phyloP scores from a whole-genome alignment of 176 grass and related monocot genomes.

The Oryza officinalis region DNA sequence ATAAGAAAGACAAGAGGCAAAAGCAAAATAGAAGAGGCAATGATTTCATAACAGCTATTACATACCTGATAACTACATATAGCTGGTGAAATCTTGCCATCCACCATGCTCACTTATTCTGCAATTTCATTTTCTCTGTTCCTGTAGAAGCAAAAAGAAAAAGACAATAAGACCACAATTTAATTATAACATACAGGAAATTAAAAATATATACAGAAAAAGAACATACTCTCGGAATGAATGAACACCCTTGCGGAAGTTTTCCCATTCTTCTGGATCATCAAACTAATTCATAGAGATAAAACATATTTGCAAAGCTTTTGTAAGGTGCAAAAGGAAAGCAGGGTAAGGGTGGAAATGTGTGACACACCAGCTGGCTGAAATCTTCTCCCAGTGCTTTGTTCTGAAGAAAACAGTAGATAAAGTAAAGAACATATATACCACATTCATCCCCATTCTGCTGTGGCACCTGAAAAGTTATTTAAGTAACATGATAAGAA shows the following conservation, averaged over 20 bases:
- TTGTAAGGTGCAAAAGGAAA: slow-evolving; percentile 18
- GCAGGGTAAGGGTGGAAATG: slow-evolving; percentile 18
- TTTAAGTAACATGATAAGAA: slow-evolving; percentile 1
- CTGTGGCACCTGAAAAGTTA: slow-evolving; percentile 72
- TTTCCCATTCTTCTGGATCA: slow-evolving; percentile 60
- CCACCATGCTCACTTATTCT: slow-evolving; percentile 23
- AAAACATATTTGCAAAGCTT: slow-evolving; percentile 15
- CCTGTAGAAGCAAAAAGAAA: slow-evolving; percentile 12
- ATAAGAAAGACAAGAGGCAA: neutral
- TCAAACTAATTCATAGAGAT: slow-evolving; percentile 43
- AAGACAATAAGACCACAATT: slow-evolving; percentile 22
- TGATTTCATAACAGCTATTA: neutral
- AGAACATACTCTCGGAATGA: slow-evolving; percentile 52
- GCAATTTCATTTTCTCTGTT: slow-evolving; percentile 20
- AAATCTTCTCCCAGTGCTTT: slow-evolving; percentile 55
- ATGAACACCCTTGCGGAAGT: slow-evolving; percentile 57
- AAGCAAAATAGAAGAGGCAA: neutral
- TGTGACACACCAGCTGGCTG: slow-evolving; percentile 49
- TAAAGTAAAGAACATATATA: slow-evolving; percentile 85
- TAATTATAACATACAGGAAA: slow-evolving; percentile 1
- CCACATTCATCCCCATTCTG: slow-evolving; percentile 90
- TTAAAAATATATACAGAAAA: neutral
- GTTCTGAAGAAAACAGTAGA: slow-evolving; percentile 61
- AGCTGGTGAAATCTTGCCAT: neutral
- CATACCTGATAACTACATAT: slow-evolving; percentile 24